These are phyloP conservation scores for Physcomitrium patens DNA, from an alignment of 225 moss, liverwort and hornwort genomes.

Conservation along the genomic window DNA sequence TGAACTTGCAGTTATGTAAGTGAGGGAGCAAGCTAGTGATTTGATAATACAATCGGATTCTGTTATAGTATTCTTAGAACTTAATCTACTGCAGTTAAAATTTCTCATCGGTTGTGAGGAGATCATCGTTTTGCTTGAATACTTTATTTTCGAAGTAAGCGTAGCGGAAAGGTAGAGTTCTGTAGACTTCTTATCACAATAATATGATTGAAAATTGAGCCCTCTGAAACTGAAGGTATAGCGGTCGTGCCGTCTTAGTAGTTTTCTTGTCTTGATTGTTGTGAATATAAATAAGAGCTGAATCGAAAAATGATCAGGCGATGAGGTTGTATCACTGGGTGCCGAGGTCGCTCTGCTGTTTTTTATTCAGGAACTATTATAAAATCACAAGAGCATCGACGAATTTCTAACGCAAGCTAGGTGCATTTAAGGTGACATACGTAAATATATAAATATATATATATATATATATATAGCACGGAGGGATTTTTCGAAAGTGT, in stretches of 20 bases:
- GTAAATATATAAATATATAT: background rate
- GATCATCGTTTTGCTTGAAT: too few species aligned
- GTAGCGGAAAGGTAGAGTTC: background rate
- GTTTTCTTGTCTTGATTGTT: background rate
- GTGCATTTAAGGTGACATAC: constrained; percentile 7
- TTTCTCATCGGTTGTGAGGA: too few species aligned
- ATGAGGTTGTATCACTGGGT: background rate
- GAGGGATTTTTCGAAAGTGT: too few species aligned
- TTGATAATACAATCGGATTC: background rate
- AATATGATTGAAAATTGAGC: background rate
- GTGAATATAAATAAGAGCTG: constrained; percentile 5
- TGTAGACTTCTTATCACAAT: background rate
- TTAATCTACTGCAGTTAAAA: background rate
- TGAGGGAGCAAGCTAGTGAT: background rate
- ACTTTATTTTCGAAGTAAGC: background rate
- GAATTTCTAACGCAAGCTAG: background rate
- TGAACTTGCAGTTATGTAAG: background rate
- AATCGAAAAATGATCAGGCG: background rate
- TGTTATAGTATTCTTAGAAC: background rate
- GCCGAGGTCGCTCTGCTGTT: constrained; percentile 19
- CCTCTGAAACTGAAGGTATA: too few species aligned
- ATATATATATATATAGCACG: background rate
- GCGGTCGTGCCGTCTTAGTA: background rate
- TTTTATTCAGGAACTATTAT: background rate
- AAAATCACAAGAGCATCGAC: background rate